Evolutionary conservation across 768 basidiomycete genomes (phyloP).

Genomic region (Leccinum barrowsii): DNA sequence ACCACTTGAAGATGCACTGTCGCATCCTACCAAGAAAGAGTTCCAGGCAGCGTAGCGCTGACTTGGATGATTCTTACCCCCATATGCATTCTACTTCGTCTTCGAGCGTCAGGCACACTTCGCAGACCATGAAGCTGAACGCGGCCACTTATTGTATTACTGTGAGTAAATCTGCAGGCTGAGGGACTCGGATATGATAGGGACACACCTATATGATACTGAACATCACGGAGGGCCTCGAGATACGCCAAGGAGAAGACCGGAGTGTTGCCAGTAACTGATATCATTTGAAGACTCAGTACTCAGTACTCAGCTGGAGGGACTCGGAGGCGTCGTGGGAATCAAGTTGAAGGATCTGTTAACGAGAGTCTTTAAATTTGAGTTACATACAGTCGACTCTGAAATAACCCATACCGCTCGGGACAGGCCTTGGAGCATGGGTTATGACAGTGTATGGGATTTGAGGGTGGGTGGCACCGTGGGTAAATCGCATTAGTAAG

Average conservation of each 20-base stretch:
- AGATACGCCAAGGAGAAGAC: slow-evolving; percentile 5
- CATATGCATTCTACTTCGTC: slow-evolving; percentile 30
- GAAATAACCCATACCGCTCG: no score
- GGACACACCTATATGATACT: slow-evolving; percentile 10
- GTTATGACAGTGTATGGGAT: no score
- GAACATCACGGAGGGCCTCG: slow-evolving; percentile 4
- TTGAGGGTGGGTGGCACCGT: no score
- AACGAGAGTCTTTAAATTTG: no score
- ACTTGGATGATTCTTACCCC: slow-evolving; percentile 19
- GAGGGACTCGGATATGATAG: background rate
- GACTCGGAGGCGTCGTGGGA: no score
- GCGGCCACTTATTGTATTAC: slow-evolving; percentile 20
- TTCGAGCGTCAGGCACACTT: slow-evolving; percentile 22
- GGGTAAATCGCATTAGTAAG: no score
- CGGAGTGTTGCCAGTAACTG: background rate
- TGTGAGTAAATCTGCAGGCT: background rate
- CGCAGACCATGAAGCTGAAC: slow-evolving; percentile 26
- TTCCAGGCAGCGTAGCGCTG: background rate
- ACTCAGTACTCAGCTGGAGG: background rate
- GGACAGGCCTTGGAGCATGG: no score
- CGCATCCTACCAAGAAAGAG: slow-evolving; percentile 10
- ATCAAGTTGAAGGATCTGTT: no score
- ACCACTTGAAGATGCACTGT: slow-evolving; percentile 7
- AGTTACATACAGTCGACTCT: no score
- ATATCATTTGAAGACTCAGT: slow-evolving; percentile 4